Conservation (phyloP, 176 grass and related monocot species). For the Saccharum officinarum region DNA sequence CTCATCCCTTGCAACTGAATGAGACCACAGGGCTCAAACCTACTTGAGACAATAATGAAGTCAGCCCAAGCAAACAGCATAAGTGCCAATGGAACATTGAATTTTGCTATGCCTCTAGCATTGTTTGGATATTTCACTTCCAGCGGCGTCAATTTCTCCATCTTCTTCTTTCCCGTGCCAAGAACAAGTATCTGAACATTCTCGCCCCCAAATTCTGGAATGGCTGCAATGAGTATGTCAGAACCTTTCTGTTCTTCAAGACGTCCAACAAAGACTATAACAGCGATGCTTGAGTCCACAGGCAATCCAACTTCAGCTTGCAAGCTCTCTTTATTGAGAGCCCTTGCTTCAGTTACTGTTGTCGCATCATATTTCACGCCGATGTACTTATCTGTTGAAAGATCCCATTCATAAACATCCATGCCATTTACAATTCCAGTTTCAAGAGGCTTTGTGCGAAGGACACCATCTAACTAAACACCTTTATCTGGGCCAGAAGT, state of each 20-base stretch:
- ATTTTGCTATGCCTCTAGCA: conserved; percentile 59
- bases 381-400: conserved; percentile 69
- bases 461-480: conserved; percentile 64
- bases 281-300: conserved; percentile 55
- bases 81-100: conserved; percentile 65
- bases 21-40: conserved; percentile 76
- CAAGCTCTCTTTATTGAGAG: conserved; percentile 85
- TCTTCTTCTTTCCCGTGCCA: conserved; percentile 90
- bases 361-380: conserved; percentile 70
- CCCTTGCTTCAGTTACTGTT: conserved; percentile 74
- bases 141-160: conserved; percentile 59
- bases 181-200: conserved; percentile 93
- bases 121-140: conserved; percentile 63
- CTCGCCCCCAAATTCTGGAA: conserved; percentile 73
- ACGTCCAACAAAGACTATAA: conserved; percentile 80
- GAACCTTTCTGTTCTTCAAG: conserved; percentile 97
- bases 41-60: conserved; percentile 63
- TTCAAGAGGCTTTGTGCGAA: conserved; percentile 50
- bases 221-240: conserved; percentile 86
- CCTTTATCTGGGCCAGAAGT: conserved; percentile 63
- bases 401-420: conserved; percentile 92
- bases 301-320: conserved; percentile 92
- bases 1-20: conserved; percentile 78
- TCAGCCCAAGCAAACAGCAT: conserved; percentile 68
- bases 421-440: conserved; percentile 89